These are phyloP conservation scores for Dendrobium chrysotoxum DNA, from an alignment of 106 monocot species.

Conservation along the genomic window DNA sequence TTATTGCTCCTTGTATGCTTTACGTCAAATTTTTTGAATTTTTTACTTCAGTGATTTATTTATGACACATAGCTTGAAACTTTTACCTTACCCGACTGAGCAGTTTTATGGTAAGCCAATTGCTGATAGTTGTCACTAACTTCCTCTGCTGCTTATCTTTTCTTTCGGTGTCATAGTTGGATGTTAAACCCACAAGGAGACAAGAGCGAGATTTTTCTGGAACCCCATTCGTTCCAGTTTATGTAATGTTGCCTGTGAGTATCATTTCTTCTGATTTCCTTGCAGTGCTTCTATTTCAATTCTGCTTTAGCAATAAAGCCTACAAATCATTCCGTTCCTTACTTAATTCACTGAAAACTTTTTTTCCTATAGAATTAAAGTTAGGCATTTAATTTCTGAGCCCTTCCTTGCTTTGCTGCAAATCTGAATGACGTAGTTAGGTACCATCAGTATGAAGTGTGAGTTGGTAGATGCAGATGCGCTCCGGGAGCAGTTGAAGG, in stretches of 20 bases:
- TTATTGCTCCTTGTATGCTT: too few relatives aligned
- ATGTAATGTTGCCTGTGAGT: conserved; percentile 88
- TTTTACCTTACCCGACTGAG: too few relatives aligned
- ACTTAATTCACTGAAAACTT: neutral
- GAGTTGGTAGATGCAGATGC: conserved; percentile 78
- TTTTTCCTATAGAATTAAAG: neutral
- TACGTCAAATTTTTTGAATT: too few relatives aligned
- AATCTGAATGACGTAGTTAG: conserved; percentile 40
- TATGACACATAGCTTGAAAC: too few relatives aligned
- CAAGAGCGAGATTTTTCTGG: conserved; percentile 81
- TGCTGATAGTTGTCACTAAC: too few relatives aligned
- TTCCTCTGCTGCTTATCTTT: neutral
- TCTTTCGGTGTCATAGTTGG: neutral
- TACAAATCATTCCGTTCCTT: neutral
- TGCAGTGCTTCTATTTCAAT: neutral
- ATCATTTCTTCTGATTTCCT: neutral
- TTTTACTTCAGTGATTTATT: too few relatives aligned
- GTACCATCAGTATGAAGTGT: conserved; percentile 62
- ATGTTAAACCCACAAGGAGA: conserved; percentile 2
- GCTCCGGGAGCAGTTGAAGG: conserved; percentile 45
- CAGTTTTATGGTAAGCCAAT: too few relatives aligned
- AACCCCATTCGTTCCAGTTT: conserved; percentile 78
- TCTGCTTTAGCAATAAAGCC: neutral
- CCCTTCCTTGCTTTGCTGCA: neutral
- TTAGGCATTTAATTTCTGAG: neutral